phyloP scores from a whole-genome alignment of 768 basidiomycete genomes.

The Asterophora lycoperdoides region DNA sequence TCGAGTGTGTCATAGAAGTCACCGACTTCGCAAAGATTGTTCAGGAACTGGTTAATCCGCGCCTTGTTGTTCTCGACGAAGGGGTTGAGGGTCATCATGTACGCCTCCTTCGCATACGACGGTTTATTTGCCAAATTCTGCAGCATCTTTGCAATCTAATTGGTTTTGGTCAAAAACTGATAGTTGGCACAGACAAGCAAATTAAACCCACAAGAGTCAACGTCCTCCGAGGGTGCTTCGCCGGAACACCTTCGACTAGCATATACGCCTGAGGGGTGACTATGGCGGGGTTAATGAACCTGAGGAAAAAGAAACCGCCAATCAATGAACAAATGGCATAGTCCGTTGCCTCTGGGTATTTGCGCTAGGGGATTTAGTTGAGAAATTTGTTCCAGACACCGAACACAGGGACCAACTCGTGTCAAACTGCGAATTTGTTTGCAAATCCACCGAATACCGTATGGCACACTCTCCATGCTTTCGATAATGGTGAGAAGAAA shows the following conservation, averaged over 20 bases:
- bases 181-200: not conserved
- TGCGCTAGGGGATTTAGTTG: conserved; percentile 57
- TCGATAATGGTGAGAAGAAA: conserved; percentile 98
- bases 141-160: conserved; percentile 97
- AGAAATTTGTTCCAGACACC: conserved; percentile 1
- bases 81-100: conserved; percentile 98
- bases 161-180: conserved; percentile 4
- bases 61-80: conserved; percentile 99
- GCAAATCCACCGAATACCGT: conserved; percentile 99
- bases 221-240: conserved; percentile 95
- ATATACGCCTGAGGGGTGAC: conserved; percentile 99
- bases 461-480: conserved; percentile 96
- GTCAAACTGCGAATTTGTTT: conserved; percentile 98
- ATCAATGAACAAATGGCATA: conserved; percentile 98
- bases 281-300: conserved; percentile 99
- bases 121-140: conserved; percentile 99
- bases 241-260: conserved; percentile 96
- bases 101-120: conserved; percentile 94
- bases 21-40: conserved; percentile 95
- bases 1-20: conserved; percentile 99
- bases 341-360: conserved; percentile 98
- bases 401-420: conserved; percentile 52
- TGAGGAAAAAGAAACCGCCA: conserved; percentile 99
- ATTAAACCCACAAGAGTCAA: conserved; percentile 66
- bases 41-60: conserved; percentile 95